Conservation (phyloP, 2,329 filamentous ascomycete genomes). For the Aspergillus fischeri region DNA sequence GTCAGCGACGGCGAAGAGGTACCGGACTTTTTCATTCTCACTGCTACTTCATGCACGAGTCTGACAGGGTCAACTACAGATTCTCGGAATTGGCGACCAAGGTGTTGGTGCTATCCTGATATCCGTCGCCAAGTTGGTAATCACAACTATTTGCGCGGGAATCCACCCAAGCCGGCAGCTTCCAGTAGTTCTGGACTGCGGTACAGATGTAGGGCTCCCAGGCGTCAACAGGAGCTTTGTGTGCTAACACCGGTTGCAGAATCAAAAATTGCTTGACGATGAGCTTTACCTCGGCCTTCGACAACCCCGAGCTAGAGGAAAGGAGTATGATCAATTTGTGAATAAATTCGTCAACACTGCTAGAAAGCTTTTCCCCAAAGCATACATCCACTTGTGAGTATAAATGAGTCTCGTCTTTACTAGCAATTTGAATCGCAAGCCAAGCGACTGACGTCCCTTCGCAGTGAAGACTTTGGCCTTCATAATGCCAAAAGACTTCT, state of each 20-base stretch:
- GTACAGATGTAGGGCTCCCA: constrained; percentile 57
- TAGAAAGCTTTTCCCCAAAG: constrained; percentile 67
- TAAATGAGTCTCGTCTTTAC: background rate
- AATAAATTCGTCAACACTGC: constrained; percentile 68
- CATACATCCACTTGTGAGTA: constrained; percentile 72
- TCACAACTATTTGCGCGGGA: constrained; percentile 83
- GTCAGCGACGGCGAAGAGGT: constrained; percentile 65
- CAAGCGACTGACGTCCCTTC: background rate
- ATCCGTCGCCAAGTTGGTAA: constrained; percentile 73
- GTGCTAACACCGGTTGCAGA: constrained; percentile 39
- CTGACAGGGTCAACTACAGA: constrained; percentile 48
- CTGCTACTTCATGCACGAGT: constrained; percentile 10
- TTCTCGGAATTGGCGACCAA: constrained; percentile 85
- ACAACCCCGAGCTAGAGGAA: constrained; percentile 62
- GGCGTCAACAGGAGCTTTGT: background rate
- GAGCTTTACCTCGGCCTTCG: constrained; percentile 74
- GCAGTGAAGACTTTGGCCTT: constrained; percentile 73
- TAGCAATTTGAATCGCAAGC: background rate
- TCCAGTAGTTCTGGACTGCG: constrained; percentile 79
- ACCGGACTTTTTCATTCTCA: background rate
- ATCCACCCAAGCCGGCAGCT: constrained; percentile 75
- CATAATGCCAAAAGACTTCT: constrained; percentile 71
- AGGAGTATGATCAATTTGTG: constrained; percentile 72
- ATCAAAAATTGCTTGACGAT: constrained; percentile 68
- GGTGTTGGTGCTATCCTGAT: constrained; percentile 82